A percentile compares a stretch with the other conserved stretches of the same genome.
These are phyloP conservation scores for Fusarium virguliforme DNA, from an alignment of 2,329 filamentous ascomycete species.

Conservation along the genomic window DNA sequence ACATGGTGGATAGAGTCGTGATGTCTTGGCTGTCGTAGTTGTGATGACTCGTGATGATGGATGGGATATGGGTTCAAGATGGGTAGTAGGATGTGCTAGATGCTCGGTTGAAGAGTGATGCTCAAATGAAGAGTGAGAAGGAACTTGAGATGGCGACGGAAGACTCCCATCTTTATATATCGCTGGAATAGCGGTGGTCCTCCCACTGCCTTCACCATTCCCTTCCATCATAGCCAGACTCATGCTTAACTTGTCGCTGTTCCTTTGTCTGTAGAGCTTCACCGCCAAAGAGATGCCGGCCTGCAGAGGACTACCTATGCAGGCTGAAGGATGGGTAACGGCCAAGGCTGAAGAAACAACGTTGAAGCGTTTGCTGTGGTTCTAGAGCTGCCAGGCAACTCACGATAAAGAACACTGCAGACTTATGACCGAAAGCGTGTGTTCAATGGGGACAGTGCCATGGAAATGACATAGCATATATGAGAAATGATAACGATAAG, in stretches of 20 bases:
- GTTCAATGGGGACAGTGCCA: not conserved
- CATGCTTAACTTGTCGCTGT: not conserved
- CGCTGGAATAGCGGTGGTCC: rapidly evolving
- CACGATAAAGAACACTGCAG: not conserved
- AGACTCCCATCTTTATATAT: conserved; percentile 13
- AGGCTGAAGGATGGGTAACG: not conserved
- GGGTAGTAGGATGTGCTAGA: no score
- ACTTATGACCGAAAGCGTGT: no score
- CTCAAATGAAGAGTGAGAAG: no score
- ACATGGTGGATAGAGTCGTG: conserved; percentile 1
- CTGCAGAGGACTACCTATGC: not conserved
- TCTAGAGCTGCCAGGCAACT: not conserved
- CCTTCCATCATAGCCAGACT: not conserved
- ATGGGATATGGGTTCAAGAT: not conserved
- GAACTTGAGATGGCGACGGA: rapidly evolving
- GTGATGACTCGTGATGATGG: not conserved
- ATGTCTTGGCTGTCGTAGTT: not conserved
- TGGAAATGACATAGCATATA: not conserved
- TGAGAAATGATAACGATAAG: not conserved
- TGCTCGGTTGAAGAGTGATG: not conserved
- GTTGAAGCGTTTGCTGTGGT: not conserved
- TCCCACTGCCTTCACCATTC: not conserved
- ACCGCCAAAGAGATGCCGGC: not conserved
- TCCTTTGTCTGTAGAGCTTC: conserved; percentile 3
- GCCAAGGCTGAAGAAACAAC: not conserved